Conservation (phyloP, 2,329 filamentous ascomycete species). For the Graphilbum fragrans region DNA sequence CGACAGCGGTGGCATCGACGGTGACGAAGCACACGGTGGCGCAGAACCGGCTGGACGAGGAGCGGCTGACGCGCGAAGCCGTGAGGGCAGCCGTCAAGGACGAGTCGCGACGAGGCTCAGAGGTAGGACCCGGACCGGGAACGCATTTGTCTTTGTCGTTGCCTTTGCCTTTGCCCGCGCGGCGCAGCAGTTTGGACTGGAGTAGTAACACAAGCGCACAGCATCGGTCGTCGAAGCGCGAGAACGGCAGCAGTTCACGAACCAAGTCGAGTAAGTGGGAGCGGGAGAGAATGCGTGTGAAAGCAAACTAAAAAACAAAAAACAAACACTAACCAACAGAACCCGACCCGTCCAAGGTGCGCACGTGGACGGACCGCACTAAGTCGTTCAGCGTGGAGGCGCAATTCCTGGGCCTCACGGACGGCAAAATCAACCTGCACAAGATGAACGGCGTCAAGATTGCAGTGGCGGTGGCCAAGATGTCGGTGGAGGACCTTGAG, state of each 20-base stretch:
- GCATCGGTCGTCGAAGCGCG: background rate
- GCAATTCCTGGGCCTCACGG: slow-evolving; percentile 86
- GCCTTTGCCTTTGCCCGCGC: slow-evolving; percentile 55
- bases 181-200: slow-evolving; percentile 67
- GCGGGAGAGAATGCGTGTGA: too few relatives aligned
- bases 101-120: slow-evolving; percentile 46
- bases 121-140: slow-evolving; percentile 67
- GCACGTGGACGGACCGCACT: slow-evolving; percentile 89
- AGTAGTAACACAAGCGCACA: slow-evolving; percentile 37
- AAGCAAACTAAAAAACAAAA: too few relatives aligned
- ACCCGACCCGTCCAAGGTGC: slow-evolving; percentile 70
- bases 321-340: slow-evolving; percentile 42
- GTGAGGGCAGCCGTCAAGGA: slow-evolving; percentile 47
- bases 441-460: slow-evolving; percentile 98
- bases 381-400: slow-evolving; percentile 96
- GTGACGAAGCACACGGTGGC: slow-evolving; percentile 55
- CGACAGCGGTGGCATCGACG: slow-evolving; percentile 37
- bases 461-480: slow-evolving; percentile 86
- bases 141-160: slow-evolving; percentile 51
- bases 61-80: slow-evolving; percentile 70
- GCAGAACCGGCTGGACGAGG: slow-evolving; percentile 68
- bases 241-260: slow-evolving; percentile 26
- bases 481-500: slow-evolving; percentile 90
- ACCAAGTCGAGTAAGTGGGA: slow-evolving; percentile 47
- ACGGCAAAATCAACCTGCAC: slow-evolving; percentile 95